phyloP scores from a whole-genome alignment of 148 eudicot genomes.

The Dysphania ambrosioides region DNA sequence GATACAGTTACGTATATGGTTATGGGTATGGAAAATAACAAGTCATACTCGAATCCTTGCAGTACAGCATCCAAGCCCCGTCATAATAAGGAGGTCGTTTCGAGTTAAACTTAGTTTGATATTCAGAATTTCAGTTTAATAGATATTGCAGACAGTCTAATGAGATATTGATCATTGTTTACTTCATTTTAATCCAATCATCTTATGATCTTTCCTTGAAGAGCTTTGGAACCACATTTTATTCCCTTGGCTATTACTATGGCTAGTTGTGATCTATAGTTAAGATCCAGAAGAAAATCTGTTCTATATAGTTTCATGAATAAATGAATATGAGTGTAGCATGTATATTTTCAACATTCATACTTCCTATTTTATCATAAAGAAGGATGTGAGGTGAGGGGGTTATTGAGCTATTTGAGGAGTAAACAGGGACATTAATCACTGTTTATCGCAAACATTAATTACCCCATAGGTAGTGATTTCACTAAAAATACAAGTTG shows the following conservation, averaged over 20 bases:
- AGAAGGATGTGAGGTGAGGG: not conserved
- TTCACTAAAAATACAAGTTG: not conserved
- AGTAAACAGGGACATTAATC: not conserved
- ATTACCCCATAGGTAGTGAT: not conserved
- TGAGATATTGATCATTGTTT: not conserved
- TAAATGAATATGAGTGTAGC: not conserved
- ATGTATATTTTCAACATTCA: not conserved
- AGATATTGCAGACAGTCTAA: not conserved
- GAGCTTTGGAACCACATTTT: not conserved
- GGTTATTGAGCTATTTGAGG: not conserved
- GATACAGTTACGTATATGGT: no score
- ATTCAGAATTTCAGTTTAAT: not conserved
- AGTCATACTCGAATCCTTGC: no score
- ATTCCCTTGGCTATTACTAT: not conserved
- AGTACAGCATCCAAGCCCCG: not conserved
- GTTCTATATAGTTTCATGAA: not conserved
- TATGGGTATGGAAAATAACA: no score
- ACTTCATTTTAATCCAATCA: not conserved
- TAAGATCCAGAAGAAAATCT: not conserved
- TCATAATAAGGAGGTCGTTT: not conserved
- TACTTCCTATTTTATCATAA: no score
- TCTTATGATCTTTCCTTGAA: not conserved
- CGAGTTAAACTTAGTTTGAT: not conserved
- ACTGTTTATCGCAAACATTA: not conserved
- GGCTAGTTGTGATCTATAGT: not conserved